A percentile compares a stretch with the other conserved stretches of the same genome.
Conservation (phyloP, 2,329 filamentous ascomycete species). For the Pochonia chlamydosporia region DNA sequence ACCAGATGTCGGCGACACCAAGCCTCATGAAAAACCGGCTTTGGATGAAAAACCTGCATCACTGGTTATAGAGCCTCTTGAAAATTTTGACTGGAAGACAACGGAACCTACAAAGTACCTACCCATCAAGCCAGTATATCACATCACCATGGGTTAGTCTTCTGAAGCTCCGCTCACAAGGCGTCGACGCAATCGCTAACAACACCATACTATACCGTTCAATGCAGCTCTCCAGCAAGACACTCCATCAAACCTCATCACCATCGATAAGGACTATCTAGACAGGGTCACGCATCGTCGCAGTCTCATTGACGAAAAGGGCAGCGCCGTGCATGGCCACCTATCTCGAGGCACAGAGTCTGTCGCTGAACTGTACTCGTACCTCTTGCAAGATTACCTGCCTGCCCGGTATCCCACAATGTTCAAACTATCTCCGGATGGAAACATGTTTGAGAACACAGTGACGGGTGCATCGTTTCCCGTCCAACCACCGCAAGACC, state of each 20-base stretch:
- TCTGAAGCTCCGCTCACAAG: not conserved
- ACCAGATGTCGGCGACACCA: not conserved
- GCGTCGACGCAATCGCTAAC: not conserved
- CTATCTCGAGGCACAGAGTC: slow-evolving; percentile 32
- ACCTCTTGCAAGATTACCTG: slow-evolving; percentile 40
- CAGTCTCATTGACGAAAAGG: slow-evolving; percentile 31
- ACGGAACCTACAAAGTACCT: slow-evolving; percentile 33
- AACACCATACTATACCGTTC: too few relatives aligned
- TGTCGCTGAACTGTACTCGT: slow-evolving; percentile 43
- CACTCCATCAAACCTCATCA: slow-evolving; percentile 43
- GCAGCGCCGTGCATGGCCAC: slow-evolving; percentile 35
- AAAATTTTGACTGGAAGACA: slow-evolving; percentile 33
- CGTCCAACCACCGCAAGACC: slow-evolving; percentile 20
- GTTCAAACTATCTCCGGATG: slow-evolving; percentile 32
- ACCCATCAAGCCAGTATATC: slow-evolving; percentile 46
- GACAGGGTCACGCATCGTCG: slow-evolving; percentile 35
- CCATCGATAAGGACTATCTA: slow-evolving; percentile 46
- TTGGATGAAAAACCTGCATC: not conserved
- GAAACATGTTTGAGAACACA: slow-evolving; percentile 30
- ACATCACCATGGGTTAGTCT: slow-evolving; percentile 49
- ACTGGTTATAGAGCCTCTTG: slow-evolving; percentile 16
- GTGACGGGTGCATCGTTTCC: slow-evolving; percentile 29
- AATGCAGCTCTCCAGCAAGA: slow-evolving; percentile 35
- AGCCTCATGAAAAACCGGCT: not conserved
- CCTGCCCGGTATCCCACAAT: slow-evolving; percentile 42